A percentile compares a stretch with the other conserved stretches of the same genome.
phyloP scores from a whole-genome alignment of 345 rosid genomes.

The Dovyalis caffra region DNA sequence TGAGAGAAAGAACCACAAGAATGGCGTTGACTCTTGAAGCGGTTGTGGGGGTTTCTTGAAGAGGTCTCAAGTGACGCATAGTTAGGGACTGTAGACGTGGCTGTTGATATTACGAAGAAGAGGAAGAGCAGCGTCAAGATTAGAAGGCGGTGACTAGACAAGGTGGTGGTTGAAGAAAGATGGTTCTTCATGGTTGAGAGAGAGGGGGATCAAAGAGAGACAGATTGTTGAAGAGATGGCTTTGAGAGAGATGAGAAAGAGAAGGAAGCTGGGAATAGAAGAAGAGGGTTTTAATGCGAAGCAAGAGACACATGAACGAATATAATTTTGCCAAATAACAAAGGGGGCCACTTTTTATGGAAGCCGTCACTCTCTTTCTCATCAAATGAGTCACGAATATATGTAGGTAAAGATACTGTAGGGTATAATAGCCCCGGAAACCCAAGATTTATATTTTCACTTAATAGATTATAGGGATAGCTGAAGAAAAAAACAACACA shows the following conservation, averaged over 20 bases:
- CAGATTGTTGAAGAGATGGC: background rate
- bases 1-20: slow-evolving; percentile 37
- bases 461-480: too few species aligned
- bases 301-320: slow-evolving; percentile 47
- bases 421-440: background rate
- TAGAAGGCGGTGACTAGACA: background rate
- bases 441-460: background rate
- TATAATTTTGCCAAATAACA: slow-evolving; percentile 3
- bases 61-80: background rate
- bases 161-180: background rate
- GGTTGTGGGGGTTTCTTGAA: slow-evolving; percentile 18
- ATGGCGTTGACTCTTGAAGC: background rate
- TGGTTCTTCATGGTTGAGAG: slow-evolving; percentile 11
- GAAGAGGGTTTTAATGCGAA: slow-evolving; percentile 27
- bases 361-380: background rate
- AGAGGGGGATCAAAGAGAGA: background rate
- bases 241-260: background rate
- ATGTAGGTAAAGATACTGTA: slow-evolving; percentile 1
- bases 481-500: too few species aligned
- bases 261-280: background rate
- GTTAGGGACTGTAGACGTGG: background rate
- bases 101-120: background rate
- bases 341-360: slow-evolving; percentile 1
- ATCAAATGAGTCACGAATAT: slow-evolving; percentile 39
- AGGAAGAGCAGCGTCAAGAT: background rate